Conservation (phyloP, 129 eudicot genomes). For the Tagetes erecta region DNA sequence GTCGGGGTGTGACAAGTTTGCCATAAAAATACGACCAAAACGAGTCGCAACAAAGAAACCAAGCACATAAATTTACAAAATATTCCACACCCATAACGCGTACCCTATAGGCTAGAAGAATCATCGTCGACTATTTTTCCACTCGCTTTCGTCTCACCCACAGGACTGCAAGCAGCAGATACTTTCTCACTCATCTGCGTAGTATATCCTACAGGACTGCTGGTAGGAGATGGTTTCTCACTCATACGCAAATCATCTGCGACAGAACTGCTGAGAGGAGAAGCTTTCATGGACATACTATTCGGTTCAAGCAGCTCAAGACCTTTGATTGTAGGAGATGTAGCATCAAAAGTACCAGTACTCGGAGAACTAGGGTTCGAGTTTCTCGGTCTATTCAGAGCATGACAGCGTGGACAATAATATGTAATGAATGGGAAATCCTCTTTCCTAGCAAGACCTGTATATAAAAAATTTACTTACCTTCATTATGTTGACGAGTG, state of each 20-base stretch:
- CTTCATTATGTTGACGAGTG: conserved; percentile 1
- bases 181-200: conserved; percentile 14
- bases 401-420: conserved; percentile 90
- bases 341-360: conserved; percentile 28
- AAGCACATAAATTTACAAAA: neutral
- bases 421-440: conserved; percentile 81
- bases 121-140: conserved; percentile 5
- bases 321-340: conserved; percentile 26
- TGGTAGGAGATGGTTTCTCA: conserved; percentile 27
- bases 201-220: conserved; percentile 2
- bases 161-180: neutral
- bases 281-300: conserved; percentile 18
- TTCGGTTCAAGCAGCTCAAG: conserved; percentile 23
- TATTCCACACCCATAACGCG: neutral
- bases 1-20: no score
- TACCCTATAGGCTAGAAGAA: conserved; percentile 22
- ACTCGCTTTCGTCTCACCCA: conserved; percentile 30
- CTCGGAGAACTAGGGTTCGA: conserved; percentile 39
- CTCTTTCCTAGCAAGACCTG: conserved; percentile 96
- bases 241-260: neutral
- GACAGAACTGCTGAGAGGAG: conserved; percentile 19
- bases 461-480: conserved; percentile 2
- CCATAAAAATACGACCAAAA: no score
- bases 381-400: conserved; percentile 68
- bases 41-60: neutral